Evolutionary conservation across 2,329 filamentous ascomycete genomes (phyloP).

Genomic region (Alternaria panax): DNA sequence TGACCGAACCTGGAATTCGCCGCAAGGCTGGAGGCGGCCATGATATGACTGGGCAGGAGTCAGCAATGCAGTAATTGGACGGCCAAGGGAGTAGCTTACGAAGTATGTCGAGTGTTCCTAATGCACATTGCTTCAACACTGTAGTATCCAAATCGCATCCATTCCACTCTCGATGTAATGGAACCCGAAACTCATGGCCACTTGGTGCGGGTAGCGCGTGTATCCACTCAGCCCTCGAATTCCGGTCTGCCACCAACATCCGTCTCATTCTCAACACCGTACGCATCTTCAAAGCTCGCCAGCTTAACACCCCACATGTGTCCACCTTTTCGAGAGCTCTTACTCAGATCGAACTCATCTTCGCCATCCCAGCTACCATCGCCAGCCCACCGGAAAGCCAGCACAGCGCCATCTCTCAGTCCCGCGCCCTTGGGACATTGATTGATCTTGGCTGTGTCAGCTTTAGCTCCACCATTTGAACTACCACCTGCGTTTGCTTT

Average conservation of each 20-base stretch:
- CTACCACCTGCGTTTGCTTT: slow-evolving; percentile 46
- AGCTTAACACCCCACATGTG: slow-evolving; percentile 47
- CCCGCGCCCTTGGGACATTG: slow-evolving; percentile 48
- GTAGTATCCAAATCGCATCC: not conserved
- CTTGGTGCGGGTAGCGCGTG: no score
- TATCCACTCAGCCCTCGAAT: slow-evolving; percentile 38
- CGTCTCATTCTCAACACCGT: slow-evolving; percentile 41
- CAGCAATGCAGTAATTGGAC: not conserved
- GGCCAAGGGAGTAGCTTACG: not conserved
- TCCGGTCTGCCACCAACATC: slow-evolving; percentile 41
- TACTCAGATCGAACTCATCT: slow-evolving; percentile 18
- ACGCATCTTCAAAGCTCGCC: slow-evolving; percentile 48
- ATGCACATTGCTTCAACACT: not conserved
- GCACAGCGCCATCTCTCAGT: slow-evolving; percentile 44
- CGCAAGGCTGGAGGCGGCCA: not conserved
- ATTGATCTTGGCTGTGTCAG: slow-evolving; percentile 18
- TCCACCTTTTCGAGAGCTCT: slow-evolving; percentile 12
- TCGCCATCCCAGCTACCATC: slow-evolving; percentile 34
- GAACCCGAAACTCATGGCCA: no score
- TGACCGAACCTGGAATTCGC: no score
- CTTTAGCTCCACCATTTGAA: not conserved
- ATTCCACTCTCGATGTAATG: not conserved
- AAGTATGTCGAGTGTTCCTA: not conserved
- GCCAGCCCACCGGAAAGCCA: slow-evolving; percentile 48
- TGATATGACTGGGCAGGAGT: not conserved